phyloP scores from a whole-genome alignment of 495 filamentous ascomycete genomes.

The Pseudevernia furfuracea region DNA sequence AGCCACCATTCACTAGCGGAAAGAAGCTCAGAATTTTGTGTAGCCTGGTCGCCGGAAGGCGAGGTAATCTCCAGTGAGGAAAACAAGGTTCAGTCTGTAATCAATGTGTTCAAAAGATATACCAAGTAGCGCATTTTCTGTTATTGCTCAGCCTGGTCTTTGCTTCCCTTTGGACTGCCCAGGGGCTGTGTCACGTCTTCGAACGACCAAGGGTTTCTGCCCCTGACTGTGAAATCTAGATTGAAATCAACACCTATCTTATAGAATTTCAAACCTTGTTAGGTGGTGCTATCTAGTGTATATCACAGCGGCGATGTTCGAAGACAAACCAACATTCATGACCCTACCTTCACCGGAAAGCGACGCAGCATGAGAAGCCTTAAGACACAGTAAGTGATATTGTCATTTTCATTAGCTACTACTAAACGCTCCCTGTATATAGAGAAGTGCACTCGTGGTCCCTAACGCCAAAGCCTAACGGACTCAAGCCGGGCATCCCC shows the following conservation, averaged over 20 bases:
- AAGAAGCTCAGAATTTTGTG: not conserved
- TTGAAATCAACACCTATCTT: not conserved
- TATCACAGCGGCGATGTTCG: not conserved
- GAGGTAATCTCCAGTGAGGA: not conserved
- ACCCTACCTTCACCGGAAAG: not conserved
- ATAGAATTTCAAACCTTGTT: not conserved
- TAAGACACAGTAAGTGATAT: not conserved
- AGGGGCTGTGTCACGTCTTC: not conserved
- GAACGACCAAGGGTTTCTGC: not conserved
- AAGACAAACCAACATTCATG: not conserved
- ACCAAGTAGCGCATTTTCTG: constrained; percentile 1
- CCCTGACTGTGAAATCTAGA: not conserved
- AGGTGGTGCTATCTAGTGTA: not conserved
- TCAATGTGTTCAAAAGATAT: not conserved
- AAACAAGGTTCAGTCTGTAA: not conserved
- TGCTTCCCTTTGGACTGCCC: not conserved
- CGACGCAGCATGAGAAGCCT: not conserved
- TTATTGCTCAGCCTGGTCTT: not conserved
- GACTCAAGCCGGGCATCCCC: not conserved
- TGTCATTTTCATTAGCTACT: not conserved
- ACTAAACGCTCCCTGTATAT: not conserved
- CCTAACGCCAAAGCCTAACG: constrained; percentile 4
- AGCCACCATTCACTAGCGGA: not conserved
- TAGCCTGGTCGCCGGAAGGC: not conserved
- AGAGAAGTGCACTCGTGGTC: not conserved